Evolutionary conservation across 768 basidiomycete genomes (phyloP).

Genomic region (Boletales sp.): DNA sequence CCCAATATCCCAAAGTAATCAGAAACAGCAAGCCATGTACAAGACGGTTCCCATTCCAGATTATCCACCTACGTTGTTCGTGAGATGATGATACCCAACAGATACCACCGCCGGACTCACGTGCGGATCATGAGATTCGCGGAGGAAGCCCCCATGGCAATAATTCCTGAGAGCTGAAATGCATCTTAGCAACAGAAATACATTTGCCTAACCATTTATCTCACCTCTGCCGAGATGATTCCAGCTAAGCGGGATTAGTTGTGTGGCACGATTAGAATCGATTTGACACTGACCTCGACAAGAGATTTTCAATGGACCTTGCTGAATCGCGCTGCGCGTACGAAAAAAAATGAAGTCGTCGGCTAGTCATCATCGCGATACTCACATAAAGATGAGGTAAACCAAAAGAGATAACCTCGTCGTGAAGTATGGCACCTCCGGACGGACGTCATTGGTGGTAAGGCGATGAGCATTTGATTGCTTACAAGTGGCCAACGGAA

Average conservation of each 20-base stretch:
- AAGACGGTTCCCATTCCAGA: slow-evolving; percentile 8
- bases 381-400: slow-evolving; percentile 4
- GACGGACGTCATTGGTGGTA: background rate
- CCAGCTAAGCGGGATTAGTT: slow-evolving; percentile 1
- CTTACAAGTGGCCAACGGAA: slow-evolving; percentile 27
- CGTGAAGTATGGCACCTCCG: slow-evolving; percentile 13
- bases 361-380: background rate
- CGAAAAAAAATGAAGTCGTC: background rate
- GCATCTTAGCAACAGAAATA: background rate
- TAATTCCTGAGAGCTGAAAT: slow-evolving; percentile 1
- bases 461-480: background rate
- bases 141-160: slow-evolving; percentile 10
- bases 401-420: slow-evolving; percentile 6
- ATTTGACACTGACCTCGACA: slow-evolving; percentile 7
- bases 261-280: background rate
- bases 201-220: background rate
- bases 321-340: slow-evolving; percentile 4
- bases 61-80: slow-evolving; percentile 9
- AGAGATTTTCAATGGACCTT: background rate
- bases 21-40: slow-evolving; percentile 3
- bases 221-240: slow-evolving; percentile 1
- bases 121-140: slow-evolving; percentile 18
- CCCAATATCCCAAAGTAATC: slow-evolving; percentile 10
- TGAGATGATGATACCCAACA: background rate
- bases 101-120: background rate